Percentiles rank a stretch among this genome's conserved stretches.
Conservation (phyloP, 225 moss, liverwort and hornwort genomes). For the Ulota crispa region DNA sequence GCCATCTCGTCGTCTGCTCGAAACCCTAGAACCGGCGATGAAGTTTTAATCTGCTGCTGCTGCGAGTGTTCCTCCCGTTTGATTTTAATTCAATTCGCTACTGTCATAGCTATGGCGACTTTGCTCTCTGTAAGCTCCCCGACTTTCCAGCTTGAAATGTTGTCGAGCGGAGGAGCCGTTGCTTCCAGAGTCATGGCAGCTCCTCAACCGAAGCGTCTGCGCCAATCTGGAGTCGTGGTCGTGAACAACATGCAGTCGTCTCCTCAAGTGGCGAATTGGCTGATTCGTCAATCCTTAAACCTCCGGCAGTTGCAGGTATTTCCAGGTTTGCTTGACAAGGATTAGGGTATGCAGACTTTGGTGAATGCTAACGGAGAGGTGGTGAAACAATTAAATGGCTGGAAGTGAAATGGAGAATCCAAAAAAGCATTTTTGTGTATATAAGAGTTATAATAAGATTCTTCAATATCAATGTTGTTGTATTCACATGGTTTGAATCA, state of each 20-base stretch:
- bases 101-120: constrained; percentile 11
- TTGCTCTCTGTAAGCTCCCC: not conserved
- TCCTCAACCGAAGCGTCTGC: constrained; percentile 12
- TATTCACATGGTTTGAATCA: not conserved
- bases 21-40: constrained; percentile 16
- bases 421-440: no score
- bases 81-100: not conserved
- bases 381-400: not conserved
- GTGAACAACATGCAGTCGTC: constrained; percentile 8
- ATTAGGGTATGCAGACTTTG: no score
- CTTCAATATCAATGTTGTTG: not conserved
- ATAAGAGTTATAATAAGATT: not conserved
- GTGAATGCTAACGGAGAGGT: not conserved
- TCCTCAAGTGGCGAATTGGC: constrained; percentile 22
- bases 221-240: constrained; percentile 5
- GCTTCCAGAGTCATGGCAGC: not conserved
- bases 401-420: not conserved
- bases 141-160: constrained; percentile 28
- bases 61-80: not conserved
- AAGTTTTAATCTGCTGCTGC: not conserved
- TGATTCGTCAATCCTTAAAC: constrained; percentile 10
- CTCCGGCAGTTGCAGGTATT: constrained; percentile 2
- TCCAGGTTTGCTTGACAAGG: no score
- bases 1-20: not conserved
- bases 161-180: not conserved